phyloP scores from a whole-genome alignment of 2,329 filamentous ascomycete genomes.

The Beauveria medogensis region DNA sequence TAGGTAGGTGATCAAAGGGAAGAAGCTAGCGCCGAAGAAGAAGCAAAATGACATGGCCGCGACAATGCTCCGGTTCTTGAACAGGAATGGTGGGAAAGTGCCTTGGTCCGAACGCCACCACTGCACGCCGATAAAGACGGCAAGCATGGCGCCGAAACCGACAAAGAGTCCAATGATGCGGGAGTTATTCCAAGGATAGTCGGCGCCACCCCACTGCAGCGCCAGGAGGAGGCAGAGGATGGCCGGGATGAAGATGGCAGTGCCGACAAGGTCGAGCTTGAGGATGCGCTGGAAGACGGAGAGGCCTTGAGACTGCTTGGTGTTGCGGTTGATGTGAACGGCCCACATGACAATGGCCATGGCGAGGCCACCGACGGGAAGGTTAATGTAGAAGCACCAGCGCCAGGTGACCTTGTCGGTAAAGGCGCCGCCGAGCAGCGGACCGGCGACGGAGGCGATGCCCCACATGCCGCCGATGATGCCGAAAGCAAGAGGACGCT shows the following conservation, averaged over 20 bases:
- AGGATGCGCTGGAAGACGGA: constrained; percentile 30
- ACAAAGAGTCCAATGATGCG: constrained; percentile 44
- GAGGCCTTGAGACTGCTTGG: constrained; percentile 23
- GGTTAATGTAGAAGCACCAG: constrained; percentile 44
- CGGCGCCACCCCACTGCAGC: constrained; percentile 47
- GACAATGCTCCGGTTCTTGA: constrained; percentile 34
- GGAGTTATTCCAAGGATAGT: constrained; percentile 41
- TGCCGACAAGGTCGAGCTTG: constrained; percentile 42
- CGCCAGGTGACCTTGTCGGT: constrained; percentile 42
- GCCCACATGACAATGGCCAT: constrained; percentile 39
- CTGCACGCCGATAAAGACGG: constrained; percentile 40
- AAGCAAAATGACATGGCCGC: constrained; percentile 36
- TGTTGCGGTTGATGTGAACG: constrained; percentile 32
- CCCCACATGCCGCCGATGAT: constrained; percentile 49
- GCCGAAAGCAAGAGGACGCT: constrained; percentile 46
- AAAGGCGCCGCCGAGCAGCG: constrained; percentile 42
- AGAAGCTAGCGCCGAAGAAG: constrained; percentile 44
- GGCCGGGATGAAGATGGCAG: constrained; percentile 41
- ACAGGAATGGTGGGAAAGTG: constrained; percentile 38
- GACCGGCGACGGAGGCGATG: constrained; percentile 43
- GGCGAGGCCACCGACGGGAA: constrained; percentile 40
- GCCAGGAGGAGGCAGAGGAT: constrained; percentile 47
- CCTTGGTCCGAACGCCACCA: constrained; percentile 33
- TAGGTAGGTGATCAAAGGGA: constrained; percentile 43
- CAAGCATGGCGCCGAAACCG: constrained; percentile 36